Conservation (phyloP, 1,284 basidiomycete species). For the Malassezia nana region DNA sequence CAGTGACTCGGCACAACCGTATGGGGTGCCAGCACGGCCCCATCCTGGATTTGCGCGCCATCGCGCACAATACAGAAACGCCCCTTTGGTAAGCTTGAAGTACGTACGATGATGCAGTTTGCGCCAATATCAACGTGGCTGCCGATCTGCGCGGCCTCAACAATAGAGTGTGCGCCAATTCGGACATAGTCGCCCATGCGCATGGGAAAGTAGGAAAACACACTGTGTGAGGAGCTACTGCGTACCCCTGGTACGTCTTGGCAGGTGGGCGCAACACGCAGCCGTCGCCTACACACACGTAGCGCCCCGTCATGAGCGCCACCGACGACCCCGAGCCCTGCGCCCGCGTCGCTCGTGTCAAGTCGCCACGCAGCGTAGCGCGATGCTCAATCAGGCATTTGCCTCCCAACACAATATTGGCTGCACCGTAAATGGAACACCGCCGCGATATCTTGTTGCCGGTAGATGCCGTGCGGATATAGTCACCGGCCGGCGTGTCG, state of each 20-base stretch:
- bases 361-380: slow-evolving; percentile 78
- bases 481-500: slow-evolving; percentile 18
- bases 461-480: slow-evolving; percentile 54
- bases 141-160: slow-evolving; percentile 90
- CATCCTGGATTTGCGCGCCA: slow-evolving; percentile 75
- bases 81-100: slow-evolving; percentile 53
- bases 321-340: slow-evolving; percentile 53
- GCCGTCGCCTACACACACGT: slow-evolving; percentile 79
- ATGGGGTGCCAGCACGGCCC: slow-evolving; percentile 78
- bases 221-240: slow-evolving; percentile 30
- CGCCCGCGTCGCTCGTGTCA: slow-evolving; percentile 49
- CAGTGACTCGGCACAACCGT: slow-evolving; percentile 83
- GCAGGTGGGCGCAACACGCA: slow-evolving; percentile 64
- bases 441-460: slow-evolving; percentile 87
- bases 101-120: slow-evolving; percentile 74
- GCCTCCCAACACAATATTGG: slow-evolving; percentile 92
- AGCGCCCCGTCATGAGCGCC: slow-evolving; percentile 80
- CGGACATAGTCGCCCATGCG: slow-evolving; percentile 90
- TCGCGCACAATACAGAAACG: slow-evolving; percentile 96
- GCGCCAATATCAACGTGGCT: slow-evolving; percentile 89
- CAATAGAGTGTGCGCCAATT: slow-evolving; percentile 72
- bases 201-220: slow-evolving; percentile 96
- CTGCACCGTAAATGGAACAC: slow-evolving; percentile 82
- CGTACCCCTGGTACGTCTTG: slow-evolving; percentile 58
- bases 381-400: slow-evolving; percentile 88